Evolutionary conservation across 2,329 filamentous ascomycete species (phyloP), one percentile per base, ranked within the genome.

Genomic region (Hypoxylon sp.): DNA sequence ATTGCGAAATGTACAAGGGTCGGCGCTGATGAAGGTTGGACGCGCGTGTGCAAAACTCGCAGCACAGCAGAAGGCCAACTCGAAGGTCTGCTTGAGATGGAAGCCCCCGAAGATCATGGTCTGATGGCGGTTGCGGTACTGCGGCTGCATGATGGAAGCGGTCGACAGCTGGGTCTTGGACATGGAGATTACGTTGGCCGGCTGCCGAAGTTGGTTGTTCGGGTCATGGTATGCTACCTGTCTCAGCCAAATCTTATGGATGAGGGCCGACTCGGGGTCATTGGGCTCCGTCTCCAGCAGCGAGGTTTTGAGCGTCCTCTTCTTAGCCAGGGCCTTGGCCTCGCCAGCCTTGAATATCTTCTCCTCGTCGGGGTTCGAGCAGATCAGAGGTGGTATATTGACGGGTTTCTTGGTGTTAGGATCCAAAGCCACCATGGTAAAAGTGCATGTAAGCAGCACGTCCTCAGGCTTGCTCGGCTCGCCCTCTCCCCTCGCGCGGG

Each of bases 71-170:
- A 91, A 92, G 1, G 89, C 88, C 5, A 91, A 80, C 73, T 92
- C 89, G 67, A 91, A 91, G 0, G 88, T 89, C 68, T 89, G 86
- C 69, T 90, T 89, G 9, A 92, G 78, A 9, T 91, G 81, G 70
- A 88, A 91, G 11, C 89, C 89, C 48, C 89, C 89, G 67, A 91
- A 92, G 51, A 92, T 90, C 88, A 91, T 90, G 72, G 89, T 89
- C 67, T 89, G 86, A 72, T 91, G 88, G 1, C 75, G 71, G 62
- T 76, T 76, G 21, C 74, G 69, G 55, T 75, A 75, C 55, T 76
- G 87, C 0, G 89, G 89, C 70, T 91, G 88, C 88, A 91, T 91
- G 63, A 92, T 90, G 65, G 82, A 83, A 9, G 88, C 87, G 1
- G 87, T 75, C n/a, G 70, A 70, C 4, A 77, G 86, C 66, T 83